Base-by-base conservation (phyloP, 73 alveolate genomes). In the Paraurostyla sp. region DNA sequence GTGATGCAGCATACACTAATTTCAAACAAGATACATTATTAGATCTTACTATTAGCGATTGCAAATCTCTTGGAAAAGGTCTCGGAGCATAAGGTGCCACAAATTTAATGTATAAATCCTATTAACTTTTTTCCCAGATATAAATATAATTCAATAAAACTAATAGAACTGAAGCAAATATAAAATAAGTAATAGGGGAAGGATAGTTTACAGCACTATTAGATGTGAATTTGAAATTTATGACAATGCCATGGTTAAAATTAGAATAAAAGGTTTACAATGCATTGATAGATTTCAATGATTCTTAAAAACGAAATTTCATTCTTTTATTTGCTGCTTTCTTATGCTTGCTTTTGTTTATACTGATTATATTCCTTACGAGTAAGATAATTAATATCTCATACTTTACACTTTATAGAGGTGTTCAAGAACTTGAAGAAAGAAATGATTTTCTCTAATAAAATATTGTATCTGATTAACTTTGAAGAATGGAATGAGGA, bases 361-460 rank as follows among this genome's bases (percentile, higher is more conserved):
- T 65, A 18, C 18, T 32, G 7, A 1, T 40, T 1, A 6, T 38
- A 2, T 65, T 65, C 25, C 18, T 35, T 38, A 6, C 60, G 41
- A 65, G 82, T 65, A 65, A 65, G 82, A 7, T 38, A n/a, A n/a
- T 38, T 65, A 38, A 38, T 38, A 16, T 38, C 0, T 3, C 18
- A 38, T 18, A 40, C 41, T 7, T 18, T 65, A 18, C 15, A 13
- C 4, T 20, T 20, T 60, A 11, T 65, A 65, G 82, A 22, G 46
- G 58, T 65, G 40, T 65, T 22, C 36, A 65, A 38, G 58, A 35
- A 15, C 11, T 38, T 65, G 56, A 32, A 58, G 58, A 38, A 6
- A 35, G 82, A 65, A 40, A 65, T 65, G 82, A 11, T 65, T 0
- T 6, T 16, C 41, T 65, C 82, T 13, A 65, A 65, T 65, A 65